Percentiles rank a stretch among this genome's conserved stretches.
Conservation (phyloP, 2,329 filamentous ascomycete species). For the Sporothrix mexicana region DNA sequence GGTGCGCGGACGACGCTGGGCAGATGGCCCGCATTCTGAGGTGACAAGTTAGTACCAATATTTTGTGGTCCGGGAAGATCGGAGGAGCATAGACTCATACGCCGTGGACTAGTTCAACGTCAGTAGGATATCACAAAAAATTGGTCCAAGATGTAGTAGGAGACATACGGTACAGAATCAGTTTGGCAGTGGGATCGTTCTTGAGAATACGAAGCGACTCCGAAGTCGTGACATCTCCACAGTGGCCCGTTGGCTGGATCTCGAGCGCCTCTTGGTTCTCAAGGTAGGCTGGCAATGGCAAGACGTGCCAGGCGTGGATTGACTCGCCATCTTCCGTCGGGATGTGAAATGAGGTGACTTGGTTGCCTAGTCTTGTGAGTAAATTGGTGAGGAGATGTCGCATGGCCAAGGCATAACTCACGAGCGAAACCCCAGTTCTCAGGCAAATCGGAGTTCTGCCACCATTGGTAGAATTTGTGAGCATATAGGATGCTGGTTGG, state of each 20-base stretch:
- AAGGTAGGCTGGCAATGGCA: conserved; percentile 78
- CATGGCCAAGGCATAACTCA: conserved; percentile 48
- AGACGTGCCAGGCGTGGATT: conserved; percentile 88
- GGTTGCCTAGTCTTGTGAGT: conserved; percentile 64
- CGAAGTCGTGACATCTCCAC: conserved; percentile 60
- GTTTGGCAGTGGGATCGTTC: conserved; percentile 65
- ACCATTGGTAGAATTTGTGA: conserved; percentile 75
- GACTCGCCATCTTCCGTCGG: conserved; percentile 75
- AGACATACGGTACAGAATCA: conserved; percentile 67
- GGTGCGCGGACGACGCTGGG: conserved; percentile 77
- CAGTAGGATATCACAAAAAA: conserved; percentile 18
- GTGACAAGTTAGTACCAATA: neutral
- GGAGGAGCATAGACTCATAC: conserved; percentile 49
- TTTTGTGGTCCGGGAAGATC: too few relatives aligned
- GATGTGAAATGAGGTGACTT: conserved; percentile 85
- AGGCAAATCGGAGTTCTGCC: conserved; percentile 74
- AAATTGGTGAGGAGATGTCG: conserved; percentile 16
- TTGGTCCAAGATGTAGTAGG: conserved; percentile 13
- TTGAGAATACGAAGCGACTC: conserved; percentile 66
- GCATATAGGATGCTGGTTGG: conserved; percentile 76
- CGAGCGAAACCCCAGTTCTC: conserved; percentile 87
- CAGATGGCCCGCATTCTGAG: conserved; percentile 81
- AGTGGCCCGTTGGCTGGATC: conserved; percentile 56
- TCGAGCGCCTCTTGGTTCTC: conserved; percentile 70
- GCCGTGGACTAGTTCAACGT: conserved; percentile 61